Evolutionary conservation across 106 monocot genomes (phyloP).

Genomic region (Allium fistulosum): DNA sequence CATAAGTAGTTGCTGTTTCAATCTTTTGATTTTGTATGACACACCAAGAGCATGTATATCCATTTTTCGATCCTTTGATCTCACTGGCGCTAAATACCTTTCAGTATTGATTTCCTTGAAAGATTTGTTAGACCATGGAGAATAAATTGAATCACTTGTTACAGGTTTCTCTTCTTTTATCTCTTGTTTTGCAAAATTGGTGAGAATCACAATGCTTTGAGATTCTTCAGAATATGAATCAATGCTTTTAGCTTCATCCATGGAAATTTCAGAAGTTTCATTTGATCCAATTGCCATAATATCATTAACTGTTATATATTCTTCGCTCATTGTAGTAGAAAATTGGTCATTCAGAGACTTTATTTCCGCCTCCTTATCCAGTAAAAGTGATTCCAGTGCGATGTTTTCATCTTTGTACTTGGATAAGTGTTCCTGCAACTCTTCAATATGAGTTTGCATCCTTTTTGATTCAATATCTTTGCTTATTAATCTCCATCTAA

Average conservation of each 20-base stretch:
- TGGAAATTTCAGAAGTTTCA: constrained; percentile 5
- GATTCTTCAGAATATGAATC: not conserved
- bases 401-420: constrained; percentile 42
- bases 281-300: not conserved
- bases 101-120: constrained; percentile 4
- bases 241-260: constrained; percentile 7
- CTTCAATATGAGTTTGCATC: constrained; percentile 51
- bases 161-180: constrained; percentile 63
- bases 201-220: not conserved
- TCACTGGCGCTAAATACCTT: not conserved
- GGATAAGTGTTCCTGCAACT: constrained; percentile 37
- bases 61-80: constrained; percentile 39
- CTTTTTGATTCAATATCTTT: constrained; percentile 59
- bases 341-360: constrained; percentile 39
- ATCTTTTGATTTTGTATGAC: constrained; percentile 82
- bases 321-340: not conserved
- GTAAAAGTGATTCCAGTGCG: constrained; percentile 34
- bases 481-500: constrained; percentile 50
- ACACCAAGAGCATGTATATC: constrained; percentile 78
- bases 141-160: constrained; percentile 22
- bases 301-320: not conserved
- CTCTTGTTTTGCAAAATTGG: constrained; percentile 11
- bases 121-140: not conserved
- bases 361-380: constrained; percentile 45
- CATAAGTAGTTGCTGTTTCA: constrained; percentile 67